Percentiles rank a stretch among this genome's conserved stretches.
Conservation (phyloP, 352 stramenopile species). For the Pythium folliculosum region DNA sequence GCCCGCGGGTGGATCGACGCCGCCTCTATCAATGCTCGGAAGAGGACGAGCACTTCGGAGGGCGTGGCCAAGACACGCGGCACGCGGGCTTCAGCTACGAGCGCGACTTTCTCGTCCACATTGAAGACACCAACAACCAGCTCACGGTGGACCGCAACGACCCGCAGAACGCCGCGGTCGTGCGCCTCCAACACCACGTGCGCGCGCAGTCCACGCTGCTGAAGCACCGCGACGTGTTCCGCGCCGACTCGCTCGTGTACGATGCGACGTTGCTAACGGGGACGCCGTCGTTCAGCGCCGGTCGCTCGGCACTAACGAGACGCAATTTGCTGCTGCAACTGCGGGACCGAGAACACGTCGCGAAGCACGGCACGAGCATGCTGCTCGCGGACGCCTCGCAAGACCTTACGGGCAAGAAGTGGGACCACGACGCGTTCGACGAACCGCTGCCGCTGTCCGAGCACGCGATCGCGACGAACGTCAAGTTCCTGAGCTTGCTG, state of each 20-base stretch:
- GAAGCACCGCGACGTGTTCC: slow-evolving; percentile 48
- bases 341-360: slow-evolving; percentile 52
- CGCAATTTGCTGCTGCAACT: slow-evolving; percentile 62
- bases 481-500: slow-evolving; percentile 59
- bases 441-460: slow-evolving; percentile 69
- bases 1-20: slow-evolving; percentile 21
- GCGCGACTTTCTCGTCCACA: slow-evolving; percentile 58
- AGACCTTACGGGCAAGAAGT: slow-evolving; percentile 12
- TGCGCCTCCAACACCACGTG: slow-evolving; percentile 50
- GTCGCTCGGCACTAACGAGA: slow-evolving; percentile 46
- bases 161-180: slow-evolving; percentile 56
- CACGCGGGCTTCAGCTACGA: slow-evolving; percentile 53
- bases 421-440: slow-evolving; percentile 49
- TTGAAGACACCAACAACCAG: slow-evolving; percentile 29
- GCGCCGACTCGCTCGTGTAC: slow-evolving; percentile 29
- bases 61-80: slow-evolving; percentile 17
- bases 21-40: slow-evolving; percentile 7
- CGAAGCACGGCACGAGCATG: slow-evolving; percentile 48
- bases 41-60: slow-evolving; percentile 8
- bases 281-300: neutral
- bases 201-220: slow-evolving; percentile 37
- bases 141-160: slow-evolving; percentile 73
- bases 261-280: slow-evolving; percentile 1
- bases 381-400: slow-evolving; percentile 29
- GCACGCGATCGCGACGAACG: slow-evolving; percentile 55